These are phyloP conservation scores for Aphanomyces cochlioides DNA, from an alignment of 352 stramenopile species.

Conservation along the genomic window DNA sequence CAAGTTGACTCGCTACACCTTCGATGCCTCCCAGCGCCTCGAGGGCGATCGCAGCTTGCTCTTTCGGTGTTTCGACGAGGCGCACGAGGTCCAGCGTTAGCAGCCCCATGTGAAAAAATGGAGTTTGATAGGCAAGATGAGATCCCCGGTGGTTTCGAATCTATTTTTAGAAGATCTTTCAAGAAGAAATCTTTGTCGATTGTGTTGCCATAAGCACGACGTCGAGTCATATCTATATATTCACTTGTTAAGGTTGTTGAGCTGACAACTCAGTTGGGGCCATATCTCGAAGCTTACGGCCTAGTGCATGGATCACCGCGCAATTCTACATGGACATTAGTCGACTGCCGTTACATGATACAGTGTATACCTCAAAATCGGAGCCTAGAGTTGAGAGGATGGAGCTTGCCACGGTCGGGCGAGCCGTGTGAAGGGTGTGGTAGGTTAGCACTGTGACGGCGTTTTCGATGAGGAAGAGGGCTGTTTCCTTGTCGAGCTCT, in stretches of 20 bases:
- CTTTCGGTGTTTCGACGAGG: constrained; percentile 65
- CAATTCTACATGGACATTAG: constrained; percentile 2
- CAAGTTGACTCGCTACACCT: constrained; percentile 46
- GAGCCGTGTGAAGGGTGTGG: constrained; percentile 65
- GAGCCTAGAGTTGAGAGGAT: constrained; percentile 14
- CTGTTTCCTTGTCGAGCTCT: constrained; percentile 73
- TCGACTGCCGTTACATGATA: not conserved
- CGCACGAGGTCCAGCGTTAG: constrained; percentile 54
- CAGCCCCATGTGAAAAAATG: constrained; percentile 37
- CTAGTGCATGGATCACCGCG: constrained; percentile 7
- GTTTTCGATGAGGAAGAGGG: constrained; percentile 75
- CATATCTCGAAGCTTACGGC: constrained; percentile 24
- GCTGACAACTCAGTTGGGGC: too few relatives aligned
- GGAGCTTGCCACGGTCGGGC: constrained; percentile 37
- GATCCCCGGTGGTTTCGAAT: constrained; percentile 5
- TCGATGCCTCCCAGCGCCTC: constrained; percentile 51
- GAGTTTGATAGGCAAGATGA: not conserved
- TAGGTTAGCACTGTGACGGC: constrained; percentile 64
- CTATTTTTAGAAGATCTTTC: too few relatives aligned
- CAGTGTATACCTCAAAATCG: constrained; percentile 20
- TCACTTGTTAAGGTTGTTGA: too few relatives aligned
- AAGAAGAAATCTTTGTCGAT: too few relatives aligned
- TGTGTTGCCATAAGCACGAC: too few relatives aligned
- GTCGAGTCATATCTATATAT: too few relatives aligned
- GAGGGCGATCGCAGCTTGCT: constrained; percentile 54